Conservation (phyloP, 768 basidiomycete species). For the Infundibulicybe gibba region DNA sequence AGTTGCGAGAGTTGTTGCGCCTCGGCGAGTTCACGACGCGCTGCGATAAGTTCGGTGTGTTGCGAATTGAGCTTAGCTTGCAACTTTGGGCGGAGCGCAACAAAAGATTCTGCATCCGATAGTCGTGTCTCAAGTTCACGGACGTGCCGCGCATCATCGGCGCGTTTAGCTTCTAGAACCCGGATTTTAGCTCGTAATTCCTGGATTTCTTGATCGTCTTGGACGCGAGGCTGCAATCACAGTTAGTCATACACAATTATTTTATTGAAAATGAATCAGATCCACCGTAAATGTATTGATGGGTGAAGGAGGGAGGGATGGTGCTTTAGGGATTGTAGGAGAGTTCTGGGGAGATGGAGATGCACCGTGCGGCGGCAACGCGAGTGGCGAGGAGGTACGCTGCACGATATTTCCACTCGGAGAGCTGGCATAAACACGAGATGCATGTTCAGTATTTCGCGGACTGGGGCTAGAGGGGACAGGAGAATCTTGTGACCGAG, state of each 20-base stretch:
- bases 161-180: slow-evolving; percentile 81
- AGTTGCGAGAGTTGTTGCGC: slow-evolving; percentile 70
- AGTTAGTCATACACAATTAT: background rate
- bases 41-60: slow-evolving; percentile 74
- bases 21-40: slow-evolving; percentile 76
- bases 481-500: slow-evolving; percentile 33
- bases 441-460: slow-evolving; percentile 13
- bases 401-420: slow-evolving; percentile 18
- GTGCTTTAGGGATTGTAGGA: slow-evolving; percentile 16
- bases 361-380: slow-evolving; percentile 26
- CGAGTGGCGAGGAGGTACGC: slow-evolving; percentile 36
- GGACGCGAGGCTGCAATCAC: slow-evolving; percentile 13
- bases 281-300: slow-evolving; percentile 12
- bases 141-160: slow-evolving; percentile 82
- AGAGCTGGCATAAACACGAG: background rate
- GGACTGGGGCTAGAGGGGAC: slow-evolving; percentile 26
- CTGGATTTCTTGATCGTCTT: slow-evolving; percentile 64
- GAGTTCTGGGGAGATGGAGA: slow-evolving; percentile 18
- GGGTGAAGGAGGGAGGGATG: slow-evolving; percentile 25
- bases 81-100: slow-evolving; percentile 83
- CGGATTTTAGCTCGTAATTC: slow-evolving; percentile 82
- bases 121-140: slow-evolving; percentile 84
- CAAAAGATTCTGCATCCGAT: slow-evolving; percentile 79
- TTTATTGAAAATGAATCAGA: background rate
- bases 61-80: slow-evolving; percentile 83